phyloP scores from a whole-genome alignment of 2,329 filamentous ascomycete genomes.

The Intubia oerlemansii region DNA sequence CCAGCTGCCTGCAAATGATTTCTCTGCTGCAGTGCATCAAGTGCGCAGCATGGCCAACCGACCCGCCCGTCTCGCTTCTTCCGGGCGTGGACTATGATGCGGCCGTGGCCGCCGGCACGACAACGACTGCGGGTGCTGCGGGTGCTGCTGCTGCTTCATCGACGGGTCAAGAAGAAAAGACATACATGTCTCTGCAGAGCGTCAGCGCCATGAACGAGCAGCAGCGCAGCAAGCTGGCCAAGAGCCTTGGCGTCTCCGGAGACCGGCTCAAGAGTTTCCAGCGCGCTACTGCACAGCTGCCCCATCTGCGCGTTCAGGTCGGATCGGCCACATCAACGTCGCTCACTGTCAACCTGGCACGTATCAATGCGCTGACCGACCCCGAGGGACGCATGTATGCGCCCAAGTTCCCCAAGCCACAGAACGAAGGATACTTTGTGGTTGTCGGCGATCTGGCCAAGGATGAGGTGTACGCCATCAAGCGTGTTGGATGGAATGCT shows the following conservation, averaged over 20 bases:
- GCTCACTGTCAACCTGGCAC: slow-evolving; percentile 40
- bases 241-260: slow-evolving; percentile 26
- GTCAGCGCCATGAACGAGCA: slow-evolving; percentile 16
- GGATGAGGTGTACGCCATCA: slow-evolving; percentile 70
- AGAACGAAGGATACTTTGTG: slow-evolving; percentile 86
- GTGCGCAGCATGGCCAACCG: slow-evolving; percentile 73
- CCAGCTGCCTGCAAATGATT: slow-evolving; percentile 64
- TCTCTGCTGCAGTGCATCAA: slow-evolving; percentile 80
- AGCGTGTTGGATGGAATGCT: slow-evolving; percentile 72
- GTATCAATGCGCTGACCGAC: slow-evolving; percentile 44
- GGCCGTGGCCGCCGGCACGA: background rate
- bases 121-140: background rate
- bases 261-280: slow-evolving; percentile 24
- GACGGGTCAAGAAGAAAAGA: too few relatives aligned
- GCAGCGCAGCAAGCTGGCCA: slow-evolving; percentile 22
- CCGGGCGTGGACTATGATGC: slow-evolving; percentile 36
- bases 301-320: slow-evolving; percentile 43
- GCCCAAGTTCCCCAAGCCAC: slow-evolving; percentile 78
- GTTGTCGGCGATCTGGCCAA: slow-evolving; percentile 43
- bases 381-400: slow-evolving; percentile 61
- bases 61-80: slow-evolving; percentile 58
- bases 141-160: too few relatives aligned
- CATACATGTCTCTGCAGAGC: slow-evolving; percentile 17
- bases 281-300: slow-evolving; percentile 44
- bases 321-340: slow-evolving; percentile 36